Percentiles rank a stretch among this genome's conserved stretches.
These are phyloP conservation scores for Exophiala mesophila DNA, from an alignment of 2,329 filamentous ascomycete genomes.

Conservation along the genomic window DNA sequence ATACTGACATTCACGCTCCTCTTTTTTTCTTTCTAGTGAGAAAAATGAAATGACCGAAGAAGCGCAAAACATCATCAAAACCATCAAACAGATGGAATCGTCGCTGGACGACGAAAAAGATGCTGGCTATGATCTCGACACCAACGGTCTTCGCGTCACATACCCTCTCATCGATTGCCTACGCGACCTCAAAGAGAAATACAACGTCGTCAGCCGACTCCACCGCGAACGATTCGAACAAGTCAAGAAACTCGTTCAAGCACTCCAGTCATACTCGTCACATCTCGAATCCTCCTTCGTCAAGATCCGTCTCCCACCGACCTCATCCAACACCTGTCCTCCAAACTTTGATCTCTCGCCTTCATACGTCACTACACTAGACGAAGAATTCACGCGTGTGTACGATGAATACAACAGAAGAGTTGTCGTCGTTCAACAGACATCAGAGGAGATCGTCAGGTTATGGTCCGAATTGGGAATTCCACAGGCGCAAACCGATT, in stretches of 20 bases:
- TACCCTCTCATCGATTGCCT: constrained; percentile 80
- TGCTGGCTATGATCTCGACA: constrained; percentile 59
- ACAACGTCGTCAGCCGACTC: constrained; percentile 69
- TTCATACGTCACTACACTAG: constrained; percentile 77
- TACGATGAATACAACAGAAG: constrained; percentile 95
- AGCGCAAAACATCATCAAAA: constrained; percentile 75
- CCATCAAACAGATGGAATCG: constrained; percentile 88
- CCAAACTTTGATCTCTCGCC: constrained; percentile 89
- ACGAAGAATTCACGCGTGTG: constrained; percentile 86
- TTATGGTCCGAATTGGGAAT: constrained; percentile 95
- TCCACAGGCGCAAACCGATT: constrained; percentile 87
- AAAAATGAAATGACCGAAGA: constrained; percentile 90
- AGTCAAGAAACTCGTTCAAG: constrained; percentile 90
- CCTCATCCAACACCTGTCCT: constrained; percentile 68
- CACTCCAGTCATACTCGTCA: constrained; percentile 91
- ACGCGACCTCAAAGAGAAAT: constrained; percentile 76
- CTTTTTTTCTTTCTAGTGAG: constrained; percentile 53
- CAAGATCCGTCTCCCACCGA: constrained; percentile 77
- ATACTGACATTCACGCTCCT: too few relatives aligned
- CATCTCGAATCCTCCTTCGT: constrained; percentile 90
- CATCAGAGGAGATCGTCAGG: constrained; percentile 81
- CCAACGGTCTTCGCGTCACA: constrained; percentile 69
- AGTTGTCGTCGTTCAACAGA: constrained; percentile 65
- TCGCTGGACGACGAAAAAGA: constrained; percentile 74
- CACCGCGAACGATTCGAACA: constrained; percentile 92